Percentiles rank a stretch among this genome's conserved stretches.
phyloP scores from a whole-genome alignment of 2,329 filamentous ascomycete species.

The Talaromyces funiculosus region DNA sequence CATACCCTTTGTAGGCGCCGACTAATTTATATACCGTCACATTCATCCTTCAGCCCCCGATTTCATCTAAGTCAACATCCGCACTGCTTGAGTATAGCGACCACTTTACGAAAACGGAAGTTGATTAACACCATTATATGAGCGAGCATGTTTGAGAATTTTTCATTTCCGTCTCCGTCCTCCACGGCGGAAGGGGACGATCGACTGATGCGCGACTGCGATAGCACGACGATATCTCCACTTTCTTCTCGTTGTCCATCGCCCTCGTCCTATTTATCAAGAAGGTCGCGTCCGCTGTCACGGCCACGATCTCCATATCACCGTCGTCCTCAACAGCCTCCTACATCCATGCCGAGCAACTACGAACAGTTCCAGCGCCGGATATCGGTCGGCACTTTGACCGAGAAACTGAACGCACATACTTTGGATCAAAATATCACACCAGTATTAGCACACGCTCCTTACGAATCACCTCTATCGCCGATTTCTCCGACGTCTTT shows the following conservation, averaged over 20 bases:
- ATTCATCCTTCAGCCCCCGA: constrained; percentile 8
- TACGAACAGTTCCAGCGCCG: constrained; percentile 30
- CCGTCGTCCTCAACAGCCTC: constrained; percentile 31
- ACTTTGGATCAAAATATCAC: constrained; percentile 25
- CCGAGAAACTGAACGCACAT: constrained; percentile 38
- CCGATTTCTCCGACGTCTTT: constrained; percentile 20
- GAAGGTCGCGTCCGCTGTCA: constrained; percentile 25
- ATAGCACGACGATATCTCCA: constrained; percentile 35
- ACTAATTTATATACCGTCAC: not conserved
- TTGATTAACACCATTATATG: not conserved
- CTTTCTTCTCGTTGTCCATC: constrained; percentile 40
- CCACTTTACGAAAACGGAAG: not conserved
- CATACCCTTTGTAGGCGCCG: not conserved
- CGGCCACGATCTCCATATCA: constrained; percentile 29
- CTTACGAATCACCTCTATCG: constrained; percentile 17
- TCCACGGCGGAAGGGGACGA: constrained; percentile 30
- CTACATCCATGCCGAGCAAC: constrained; percentile 40
- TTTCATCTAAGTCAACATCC: not conserved
- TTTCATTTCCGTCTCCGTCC: constrained; percentile 36
- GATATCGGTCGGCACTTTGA: constrained; percentile 37
- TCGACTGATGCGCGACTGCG: constrained; percentile 31
- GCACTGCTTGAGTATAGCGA: not conserved
- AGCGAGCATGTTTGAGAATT: constrained; percentile 37
- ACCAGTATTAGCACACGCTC: constrained; percentile 11
- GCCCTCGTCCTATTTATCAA: constrained; percentile 29